These are phyloP conservation scores for Leccinum truebloodii DNA, from an alignment of 768 basidiomycete genomes.

Conservation along the genomic window DNA sequence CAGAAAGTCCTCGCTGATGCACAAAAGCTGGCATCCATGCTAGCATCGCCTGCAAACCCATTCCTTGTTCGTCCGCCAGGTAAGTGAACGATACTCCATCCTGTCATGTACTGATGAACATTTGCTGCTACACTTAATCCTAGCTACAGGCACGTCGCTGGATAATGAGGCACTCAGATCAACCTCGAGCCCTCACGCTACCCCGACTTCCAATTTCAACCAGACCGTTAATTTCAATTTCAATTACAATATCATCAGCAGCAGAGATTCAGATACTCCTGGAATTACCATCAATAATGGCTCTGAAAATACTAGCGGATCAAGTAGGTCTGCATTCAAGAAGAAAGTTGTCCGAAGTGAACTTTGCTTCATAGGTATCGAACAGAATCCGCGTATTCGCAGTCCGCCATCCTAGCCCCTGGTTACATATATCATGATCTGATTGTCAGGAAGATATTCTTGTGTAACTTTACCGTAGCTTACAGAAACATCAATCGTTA, in stretches of 20 bases:
- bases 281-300: conserved; percentile 5
- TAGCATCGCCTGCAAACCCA: neutral
- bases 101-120: neutral
- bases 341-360: neutral
- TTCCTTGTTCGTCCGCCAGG: no score
- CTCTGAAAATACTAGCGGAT: conserved; percentile 1
- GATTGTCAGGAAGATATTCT: no score
- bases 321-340: neutral
- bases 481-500: no score
- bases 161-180: neutral
- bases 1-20: neutral
- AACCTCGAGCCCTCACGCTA: neutral
- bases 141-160: neutral
- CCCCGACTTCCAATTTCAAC: conserved; percentile 1
- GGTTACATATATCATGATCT: no score
- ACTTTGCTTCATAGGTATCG: neutral
- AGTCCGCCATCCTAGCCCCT: neutral
- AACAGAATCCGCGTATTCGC: neutral
- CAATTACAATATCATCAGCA: conserved; percentile 1
- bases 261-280: neutral
- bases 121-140: neutral
- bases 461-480: no score
- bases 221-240: neutral
- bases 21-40: neutral
- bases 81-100: no score